These are phyloP conservation scores for Ustilago nuda DNA, from an alignment of 1,284 basidiomycete species.

Conservation along the genomic window DNA sequence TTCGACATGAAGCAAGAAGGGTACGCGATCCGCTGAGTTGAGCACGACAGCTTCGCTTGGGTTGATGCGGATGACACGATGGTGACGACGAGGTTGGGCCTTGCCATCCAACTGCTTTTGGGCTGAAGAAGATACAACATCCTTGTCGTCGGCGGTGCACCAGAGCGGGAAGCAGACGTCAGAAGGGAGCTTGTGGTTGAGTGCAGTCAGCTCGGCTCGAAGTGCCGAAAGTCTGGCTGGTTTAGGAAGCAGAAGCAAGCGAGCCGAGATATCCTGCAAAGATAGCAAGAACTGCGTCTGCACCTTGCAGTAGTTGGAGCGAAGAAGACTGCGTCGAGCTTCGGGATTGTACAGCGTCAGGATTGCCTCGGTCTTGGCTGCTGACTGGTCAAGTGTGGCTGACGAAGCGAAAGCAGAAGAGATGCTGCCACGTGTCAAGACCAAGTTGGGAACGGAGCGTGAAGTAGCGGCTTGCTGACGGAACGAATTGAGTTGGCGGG, in stretches of 20 bases:
- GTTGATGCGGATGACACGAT: constrained; percentile 95
- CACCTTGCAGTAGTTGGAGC: constrained; percentile 80
- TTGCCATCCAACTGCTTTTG: constrained; percentile 2
- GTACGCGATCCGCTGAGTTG: constrained; percentile 96
- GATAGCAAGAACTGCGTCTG: constrained; percentile 89
- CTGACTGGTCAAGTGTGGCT: constrained; percentile 72
- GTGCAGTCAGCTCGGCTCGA: constrained; percentile 90
- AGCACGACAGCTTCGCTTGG: constrained; percentile 97
- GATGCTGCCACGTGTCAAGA: constrained; percentile 73
- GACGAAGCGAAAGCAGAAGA: constrained; percentile 68
- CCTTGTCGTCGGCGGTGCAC: constrained; percentile 73
- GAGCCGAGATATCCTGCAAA: constrained; percentile 92
- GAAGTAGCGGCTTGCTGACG: constrained; percentile 38
- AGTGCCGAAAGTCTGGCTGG: constrained; percentile 94
- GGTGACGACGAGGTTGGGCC: constrained; percentile 74
- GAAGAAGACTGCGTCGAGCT: constrained; percentile 55
- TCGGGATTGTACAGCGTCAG: constrained; percentile 56
- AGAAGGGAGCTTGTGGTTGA: constrained; percentile 91
- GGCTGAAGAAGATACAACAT: constrained; percentile 11
- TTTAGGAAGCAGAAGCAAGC: constrained; percentile 89
- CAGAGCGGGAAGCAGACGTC: constrained; percentile 97
- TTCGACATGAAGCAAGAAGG: constrained; percentile 92
- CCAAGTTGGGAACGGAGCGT: constrained; percentile 49
- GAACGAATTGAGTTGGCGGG: constrained; percentile 39
- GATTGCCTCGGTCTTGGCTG: constrained; percentile 49